Evolutionary conservation across 805 yeast species (phyloP).

Genomic region (Yamadazyma philogaea): DNA sequence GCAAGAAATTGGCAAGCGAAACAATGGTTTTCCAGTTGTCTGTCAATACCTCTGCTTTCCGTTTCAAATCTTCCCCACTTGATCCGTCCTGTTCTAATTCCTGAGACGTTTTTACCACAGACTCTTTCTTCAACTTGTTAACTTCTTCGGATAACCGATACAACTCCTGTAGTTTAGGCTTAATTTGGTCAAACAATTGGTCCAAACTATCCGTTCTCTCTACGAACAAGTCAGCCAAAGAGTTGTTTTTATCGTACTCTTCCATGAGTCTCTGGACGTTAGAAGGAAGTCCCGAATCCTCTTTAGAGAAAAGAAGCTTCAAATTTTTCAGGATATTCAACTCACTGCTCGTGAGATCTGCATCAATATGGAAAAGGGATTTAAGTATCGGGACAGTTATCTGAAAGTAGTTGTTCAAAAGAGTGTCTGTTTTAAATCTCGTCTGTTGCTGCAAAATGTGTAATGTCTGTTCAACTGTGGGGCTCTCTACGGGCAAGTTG

Average conservation of each 20-base stretch:
- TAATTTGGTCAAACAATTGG: conserved; percentile 11
- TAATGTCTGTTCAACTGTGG: conserved; percentile 1
- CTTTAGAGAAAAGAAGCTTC: conserved; percentile 9
- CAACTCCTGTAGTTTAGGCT: conserved; percentile 20
- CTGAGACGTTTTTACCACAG: background rate
- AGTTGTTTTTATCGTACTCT: conserved; percentile 8
- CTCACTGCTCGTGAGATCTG: conserved; percentile 28
- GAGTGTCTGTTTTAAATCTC: conserved; percentile 22
- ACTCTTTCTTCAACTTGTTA: background rate
- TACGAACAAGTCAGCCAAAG: conserved; percentile 3
- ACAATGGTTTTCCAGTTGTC: conserved; percentile 12
- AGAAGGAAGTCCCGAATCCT: conserved; percentile 8
- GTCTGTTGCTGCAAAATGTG: conserved; percentile 9
- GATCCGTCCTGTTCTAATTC: background rate
- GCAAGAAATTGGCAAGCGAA: conserved; percentile 23
- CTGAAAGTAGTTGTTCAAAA: conserved; percentile 26
- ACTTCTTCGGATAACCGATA: conserved; percentile 15
- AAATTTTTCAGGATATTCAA: conserved; percentile 11
- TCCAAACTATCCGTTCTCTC: conserved; percentile 8
- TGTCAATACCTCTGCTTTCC: conserved; percentile 4
- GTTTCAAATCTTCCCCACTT: conserved; percentile 2
- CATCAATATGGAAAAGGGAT: conserved; percentile 29
- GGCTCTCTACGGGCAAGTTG: conserved; percentile 4
- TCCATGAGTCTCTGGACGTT: conserved; percentile 17
- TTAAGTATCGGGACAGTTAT: conserved; percentile 31